Base-by-base conservation (phyloP, 768 basidiomycete genomes). In the Russula vinacea region DNA sequence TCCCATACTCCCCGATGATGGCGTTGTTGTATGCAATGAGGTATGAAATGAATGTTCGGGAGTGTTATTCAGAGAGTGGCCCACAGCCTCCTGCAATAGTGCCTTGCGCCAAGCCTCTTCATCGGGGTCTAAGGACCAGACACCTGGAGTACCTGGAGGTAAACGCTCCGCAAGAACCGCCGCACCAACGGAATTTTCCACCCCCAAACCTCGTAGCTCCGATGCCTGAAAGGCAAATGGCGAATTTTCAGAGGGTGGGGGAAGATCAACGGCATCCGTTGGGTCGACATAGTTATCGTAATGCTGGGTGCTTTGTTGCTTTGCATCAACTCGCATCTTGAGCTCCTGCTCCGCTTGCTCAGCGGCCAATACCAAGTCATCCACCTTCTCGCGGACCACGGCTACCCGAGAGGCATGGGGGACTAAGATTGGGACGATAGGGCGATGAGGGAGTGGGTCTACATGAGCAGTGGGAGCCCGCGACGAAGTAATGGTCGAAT, bases 341-440 rank as follows among this genome's bases (percentile, higher is more conserved):
- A 91, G 77, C 60, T 90, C 88, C 65, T 84, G 81, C 69, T 92
- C 88, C 10, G 86, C 87, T 71, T 90, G 87, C 71, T 84, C 87
- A 16, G 88, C 89, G 33, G 90, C 91, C 50, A 78, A 75, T 47
- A 75, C 79, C 54, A 93, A 74, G 66, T 93, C 87, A 35, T 81
- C 78, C 84, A 94, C 84, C 72, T 85, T 87, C 73, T 94, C 92
- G 50, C 91, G 83, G 51, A 93, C 87, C 26, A 94, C 92, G 0
- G 91, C 89, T 0, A 94, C 92, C 55, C 75, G 65, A 35, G 73
- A 68, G 79, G 62, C 22, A 29, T 69, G 68, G 37, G 62, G 11
- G 10, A 35, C 60, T 4, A 33, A 45, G 24, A 17, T 44, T 17
- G 68, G 66, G n/a, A 40, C 62, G 9, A 72, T 60, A 26, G 74